Percentiles rank a stretch among this genome's conserved stretches.
phyloP scores from a whole-genome alignment of 2,329 filamentous ascomycete species.

The Fusarium napiforme region DNA sequence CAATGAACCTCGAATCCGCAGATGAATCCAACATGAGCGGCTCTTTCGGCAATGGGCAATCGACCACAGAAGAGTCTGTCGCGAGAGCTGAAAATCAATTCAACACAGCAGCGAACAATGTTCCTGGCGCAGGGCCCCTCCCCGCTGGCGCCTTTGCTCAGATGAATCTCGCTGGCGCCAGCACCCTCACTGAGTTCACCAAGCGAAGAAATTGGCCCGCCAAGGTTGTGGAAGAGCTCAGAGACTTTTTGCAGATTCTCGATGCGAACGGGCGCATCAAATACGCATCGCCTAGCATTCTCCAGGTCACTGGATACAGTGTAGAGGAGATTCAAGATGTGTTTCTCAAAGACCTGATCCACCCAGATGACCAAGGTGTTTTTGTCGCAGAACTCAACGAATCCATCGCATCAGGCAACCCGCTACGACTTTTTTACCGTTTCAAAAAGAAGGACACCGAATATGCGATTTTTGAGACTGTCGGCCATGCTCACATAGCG shows the following conservation, averaged over 20 bases:
- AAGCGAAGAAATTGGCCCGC: slow-evolving; percentile 83
- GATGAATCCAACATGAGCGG: slow-evolving; percentile 44
- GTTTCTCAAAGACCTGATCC: slow-evolving; percentile 84
- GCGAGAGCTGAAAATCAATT: slow-evolving; percentile 50
- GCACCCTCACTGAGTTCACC: slow-evolving; percentile 67
- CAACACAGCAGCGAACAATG: slow-evolving; percentile 50
- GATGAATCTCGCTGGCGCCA: slow-evolving; percentile 50
- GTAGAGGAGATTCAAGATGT: slow-evolving; percentile 76
- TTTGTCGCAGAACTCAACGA: slow-evolving; percentile 92
- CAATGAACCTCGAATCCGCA: slow-evolving; percentile 56
- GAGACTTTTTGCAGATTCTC: slow-evolving; percentile 88
- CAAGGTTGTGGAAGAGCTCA: slow-evolving; percentile 87
- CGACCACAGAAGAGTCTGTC: slow-evolving; percentile 47
- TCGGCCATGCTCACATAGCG: slow-evolving; percentile 90
- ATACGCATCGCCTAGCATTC: slow-evolving; percentile 85
- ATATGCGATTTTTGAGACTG: slow-evolving; percentile 87
- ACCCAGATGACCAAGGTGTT: slow-evolving; percentile 84
- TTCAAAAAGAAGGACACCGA: slow-evolving; percentile 78
- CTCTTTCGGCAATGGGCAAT: slow-evolving; percentile 36
- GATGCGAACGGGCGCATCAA: slow-evolving; percentile 85
- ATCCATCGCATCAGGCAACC: slow-evolving; percentile 82
- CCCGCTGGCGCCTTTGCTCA: slow-evolving; percentile 54
- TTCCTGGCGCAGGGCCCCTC: slow-evolving; percentile 56
- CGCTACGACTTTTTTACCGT: slow-evolving; percentile 86
- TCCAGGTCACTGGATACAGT: slow-evolving; percentile 79